Base-by-base conservation (phyloP, 768 basidiomycete genomes). In the Floccularia luteovirens region DNA sequence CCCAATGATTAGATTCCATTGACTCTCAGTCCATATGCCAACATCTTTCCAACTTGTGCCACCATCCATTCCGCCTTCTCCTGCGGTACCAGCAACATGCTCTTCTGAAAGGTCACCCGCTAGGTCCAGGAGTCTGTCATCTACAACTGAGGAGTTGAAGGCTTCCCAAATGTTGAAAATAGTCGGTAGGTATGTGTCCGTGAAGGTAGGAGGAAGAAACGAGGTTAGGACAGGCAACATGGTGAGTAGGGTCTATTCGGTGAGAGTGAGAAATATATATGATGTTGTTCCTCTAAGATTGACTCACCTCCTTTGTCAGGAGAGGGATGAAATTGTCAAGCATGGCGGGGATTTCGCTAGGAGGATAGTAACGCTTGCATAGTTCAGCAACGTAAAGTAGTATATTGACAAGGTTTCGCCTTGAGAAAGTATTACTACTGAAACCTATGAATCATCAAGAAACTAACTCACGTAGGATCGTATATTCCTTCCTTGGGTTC, bases 11-110 rank as follows among this genome's bases (percentile, higher is more conserved):
- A 84, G 66, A 41, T 78, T 77, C 80, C 90, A 97, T 58, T 97
- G 81, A 31, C 75, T 67, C 42, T 89, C 75, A 3, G 76, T 81
- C 76, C 90, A 92, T 40, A 98, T 92, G 10, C 93, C 93, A 24
- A 97, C 74, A 48, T 89, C 86, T 56, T 82, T 83, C 79, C 80
- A 84, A 41, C 64, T 60, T 5, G 78, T 72, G 27, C 72, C 70
- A 36, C 72, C 75, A 48, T 77, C 72, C 36, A 59, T 58, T 6
- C 73, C 78, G n/a, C 62, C 67, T 31, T 64, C 65, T n/a, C 76
- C 74, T 27, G 56, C 54, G 16, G 68, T 60, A 14, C 82, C 81
- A 16, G 75, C 59, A 17, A 82, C 69, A 51, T 88, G 80, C 51
- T 85, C 80, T 55, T 85, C 81, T 0, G 84, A 67, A 17, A 90